These are phyloP conservation scores for Dothistroma pini DNA, from an alignment of 2,329 filamentous ascomycete species.

Conservation along the genomic window DNA sequence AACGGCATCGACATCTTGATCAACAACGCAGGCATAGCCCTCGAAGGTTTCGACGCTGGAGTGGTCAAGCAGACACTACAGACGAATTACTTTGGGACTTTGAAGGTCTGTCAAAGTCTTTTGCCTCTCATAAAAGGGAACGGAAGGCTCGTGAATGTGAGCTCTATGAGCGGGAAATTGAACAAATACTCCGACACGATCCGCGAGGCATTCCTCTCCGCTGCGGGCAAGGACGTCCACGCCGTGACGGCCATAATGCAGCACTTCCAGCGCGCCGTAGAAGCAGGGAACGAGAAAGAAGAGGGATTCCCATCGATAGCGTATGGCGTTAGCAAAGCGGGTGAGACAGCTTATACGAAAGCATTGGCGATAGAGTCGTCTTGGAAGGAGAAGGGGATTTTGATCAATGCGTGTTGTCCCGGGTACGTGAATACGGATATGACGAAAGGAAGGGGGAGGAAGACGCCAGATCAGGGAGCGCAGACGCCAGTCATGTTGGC, in stretches of 20 bases:
- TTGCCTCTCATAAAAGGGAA: slow-evolving; percentile 45
- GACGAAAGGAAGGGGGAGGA: slow-evolving; percentile 35
- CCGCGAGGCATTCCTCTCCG: slow-evolving; percentile 41
- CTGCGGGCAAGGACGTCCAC: slow-evolving; percentile 24
- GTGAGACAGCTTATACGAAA: slow-evolving; percentile 36
- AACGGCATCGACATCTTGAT: slow-evolving; percentile 52
- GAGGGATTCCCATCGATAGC: slow-evolving; percentile 50
- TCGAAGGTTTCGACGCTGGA: slow-evolving; percentile 40
- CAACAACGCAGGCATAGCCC: slow-evolving; percentile 49
- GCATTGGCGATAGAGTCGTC: slow-evolving; percentile 32
- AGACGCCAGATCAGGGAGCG: slow-evolving; percentile 36
- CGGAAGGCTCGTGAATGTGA: slow-evolving; percentile 51
- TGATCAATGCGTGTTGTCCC: slow-evolving; percentile 38
- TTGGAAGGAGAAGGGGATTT: slow-evolving; percentile 23
- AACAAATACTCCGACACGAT: slow-evolving; percentile 47
- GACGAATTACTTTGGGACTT: slow-evolving; percentile 53
- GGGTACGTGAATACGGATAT: slow-evolving; percentile 39
- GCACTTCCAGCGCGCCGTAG: slow-evolving; percentile 47
- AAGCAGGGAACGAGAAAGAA: slow-evolving; percentile 44
- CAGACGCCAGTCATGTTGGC: slow-evolving; percentile 37
- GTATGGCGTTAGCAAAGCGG: slow-evolving; percentile 45
- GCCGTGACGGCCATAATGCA: slow-evolving; percentile 50
- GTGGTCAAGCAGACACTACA: slow-evolving; percentile 49
- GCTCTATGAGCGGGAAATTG: slow-evolving; percentile 44
- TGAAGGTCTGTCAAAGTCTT: slow-evolving; percentile 44